Conservation (phyloP, 2,329 filamentous ascomycete species). For the Hymenoscyphus salicellus region DNA sequence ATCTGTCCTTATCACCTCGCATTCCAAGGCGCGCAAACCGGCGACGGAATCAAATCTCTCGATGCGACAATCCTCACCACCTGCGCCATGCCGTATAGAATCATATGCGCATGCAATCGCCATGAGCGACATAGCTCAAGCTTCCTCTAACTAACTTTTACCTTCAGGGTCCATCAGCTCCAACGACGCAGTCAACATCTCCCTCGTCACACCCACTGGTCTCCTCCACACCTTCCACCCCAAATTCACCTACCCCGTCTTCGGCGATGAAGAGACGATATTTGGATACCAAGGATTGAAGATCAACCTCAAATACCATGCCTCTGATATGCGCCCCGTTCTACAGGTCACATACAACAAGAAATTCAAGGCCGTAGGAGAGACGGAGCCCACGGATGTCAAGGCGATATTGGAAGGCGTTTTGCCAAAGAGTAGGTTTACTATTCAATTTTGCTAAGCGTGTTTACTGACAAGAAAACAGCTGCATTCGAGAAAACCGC, state of each 20-base stretch:
- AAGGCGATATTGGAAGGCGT: slow-evolving; percentile 53
- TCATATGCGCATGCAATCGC: neutral
- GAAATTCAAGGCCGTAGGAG: slow-evolving; percentile 67
- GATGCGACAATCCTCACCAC: slow-evolving; percentile 5
- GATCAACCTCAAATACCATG: slow-evolving; percentile 67
- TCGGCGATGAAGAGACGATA: slow-evolving; percentile 87
- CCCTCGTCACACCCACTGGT: slow-evolving; percentile 54
- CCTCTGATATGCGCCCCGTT: slow-evolving; percentile 73
- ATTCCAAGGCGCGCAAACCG: neutral
- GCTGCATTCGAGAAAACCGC: slow-evolving; percentile 64
- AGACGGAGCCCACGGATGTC: slow-evolving; percentile 68
- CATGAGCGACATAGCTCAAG: neutral
- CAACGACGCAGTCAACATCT: slow-evolving; percentile 58
- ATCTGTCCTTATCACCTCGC: slow-evolving; percentile 2
- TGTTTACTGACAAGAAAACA: slow-evolving; percentile 34
- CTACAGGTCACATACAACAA: slow-evolving; percentile 68
- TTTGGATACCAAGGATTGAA: slow-evolving; percentile 83
- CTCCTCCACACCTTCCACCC: slow-evolving; percentile 73
- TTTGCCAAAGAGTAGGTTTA: slow-evolving; percentile 59
- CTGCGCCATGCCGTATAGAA: neutral
- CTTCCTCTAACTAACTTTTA: neutral
- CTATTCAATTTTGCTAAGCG: neutral
- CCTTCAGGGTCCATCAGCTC: slow-evolving; percentile 33
- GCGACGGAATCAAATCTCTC: neutral
- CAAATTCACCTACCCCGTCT: slow-evolving; percentile 85